Evolutionary conservation across 371 early-diverging fungal species (phyloP), one percentile per base, ranked within the genome.

Genomic region (Syncephalastrum racemosum): DNA sequence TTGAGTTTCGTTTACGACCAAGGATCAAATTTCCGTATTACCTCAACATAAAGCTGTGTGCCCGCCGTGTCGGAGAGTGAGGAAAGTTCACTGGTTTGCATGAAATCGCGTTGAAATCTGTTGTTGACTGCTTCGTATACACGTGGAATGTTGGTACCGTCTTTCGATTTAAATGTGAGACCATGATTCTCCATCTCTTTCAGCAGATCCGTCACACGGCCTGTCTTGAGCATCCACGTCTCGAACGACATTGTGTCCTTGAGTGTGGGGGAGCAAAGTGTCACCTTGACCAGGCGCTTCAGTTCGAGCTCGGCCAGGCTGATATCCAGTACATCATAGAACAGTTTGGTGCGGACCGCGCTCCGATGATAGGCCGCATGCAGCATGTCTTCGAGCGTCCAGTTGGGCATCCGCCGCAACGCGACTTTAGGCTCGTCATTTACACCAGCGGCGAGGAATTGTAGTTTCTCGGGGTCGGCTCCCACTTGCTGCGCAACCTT

Each of bases 301-400:
- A 74, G 82, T 56, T 96, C 96, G 25, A 94, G 74, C 63, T 96
- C 94, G 10, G 75, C 71, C 40, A 96, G 70, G 16, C 84, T 81
- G 18, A 94, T 77, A 40, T 93, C 90, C 53, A 95, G 58, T 31
- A 90, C 79, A 63, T 97, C 96, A 66, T 94, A 97, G 54, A 77
- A 82, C 10, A 95, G 31, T 16, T 54, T 60, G 4, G 56, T 41
- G 40, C 56, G 53, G 16, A 39, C 39, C 8, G 31, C 24, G 3
- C 19, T n/a, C 19, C 42, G 57, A 14, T 20, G 18, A 46, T 49
- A 57, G n/a, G 25, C 25, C n/a, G 49, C 50, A 22, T 63, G 54
- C n/a, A 59, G 47, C 23, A 75, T 60, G 14, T 64, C 63, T 39
- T 49, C 58, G 27, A 64, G 44, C 4, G 60, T 59, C 10, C 39